Evolutionary conservation across 768 basidiomycete genomes (phyloP).

Genomic region (Leccinum pellstonianum): DNA sequence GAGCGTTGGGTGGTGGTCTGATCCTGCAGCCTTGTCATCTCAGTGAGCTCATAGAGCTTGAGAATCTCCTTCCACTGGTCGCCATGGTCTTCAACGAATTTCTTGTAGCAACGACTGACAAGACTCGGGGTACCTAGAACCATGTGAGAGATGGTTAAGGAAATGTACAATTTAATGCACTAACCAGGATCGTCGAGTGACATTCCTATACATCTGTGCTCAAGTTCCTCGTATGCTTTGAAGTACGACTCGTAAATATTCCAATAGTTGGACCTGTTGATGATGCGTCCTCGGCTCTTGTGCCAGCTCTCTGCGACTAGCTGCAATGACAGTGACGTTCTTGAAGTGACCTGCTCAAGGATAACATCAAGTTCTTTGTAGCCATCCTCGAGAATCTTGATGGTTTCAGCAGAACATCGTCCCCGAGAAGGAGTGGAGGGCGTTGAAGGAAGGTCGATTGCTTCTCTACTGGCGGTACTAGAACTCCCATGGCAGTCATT

Average conservation of each 20-base stretch:
- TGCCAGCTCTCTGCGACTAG: slow-evolving; percentile 1
- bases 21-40: not conserved
- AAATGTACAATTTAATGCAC: too few relatives aligned
- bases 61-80: not conserved
- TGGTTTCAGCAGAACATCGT: not conserved
- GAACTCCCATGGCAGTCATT: not conserved
- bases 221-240: not conserved
- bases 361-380: not conserved
- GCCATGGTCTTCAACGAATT: not conserved
- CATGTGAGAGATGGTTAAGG: too few relatives aligned
- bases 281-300: not conserved
- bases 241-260: not conserved
- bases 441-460: too few relatives aligned
- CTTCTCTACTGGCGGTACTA: too few relatives aligned
- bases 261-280: not conserved
- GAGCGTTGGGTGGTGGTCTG: not conserved
- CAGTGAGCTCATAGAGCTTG: not conserved
- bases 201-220: not conserved
- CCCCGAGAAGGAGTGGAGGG: not conserved
- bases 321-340: not conserved
- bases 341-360: not conserved
- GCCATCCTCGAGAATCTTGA: not conserved
- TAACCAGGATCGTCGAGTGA: not conserved
- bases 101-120: not conserved
- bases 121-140: not conserved